Base-by-base conservation (phyloP, 345 rosid species). In the Garcia nutans region DNA sequence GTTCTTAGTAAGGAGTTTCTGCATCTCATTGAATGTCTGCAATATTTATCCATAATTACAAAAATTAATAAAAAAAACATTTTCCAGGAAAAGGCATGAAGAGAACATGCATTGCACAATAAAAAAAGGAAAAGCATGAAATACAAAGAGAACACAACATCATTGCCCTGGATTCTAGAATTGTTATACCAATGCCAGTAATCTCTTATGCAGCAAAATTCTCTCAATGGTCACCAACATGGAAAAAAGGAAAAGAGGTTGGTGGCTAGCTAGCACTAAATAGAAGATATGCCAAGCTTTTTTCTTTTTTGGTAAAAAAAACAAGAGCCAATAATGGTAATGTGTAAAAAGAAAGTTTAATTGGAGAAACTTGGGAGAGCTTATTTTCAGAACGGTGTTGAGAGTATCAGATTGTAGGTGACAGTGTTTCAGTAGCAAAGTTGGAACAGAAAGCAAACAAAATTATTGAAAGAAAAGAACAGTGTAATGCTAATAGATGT, bases 1-100 rank as follows among this genome's bases (percentile, higher is more conserved):
- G 55, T 87, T 93, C 89, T 95, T 93, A 70, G 74, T 87, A 6
- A 95, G 85, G 74, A 91, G 80, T 79, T 89, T 90, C 82, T 93
- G 99, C 68, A 95, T 81, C 83, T 90, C 85, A 50, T 93, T 95
- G 73, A 95, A 95, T 15, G 91, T 79, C 98, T 95, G 90, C 79
- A 64, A 61, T 24, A 9, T 59, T 37, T 57, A 65, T 22, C 52
- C 20, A 72, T 64, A 82, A 77, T 83, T 37, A 84, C 74, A 72
- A 5, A 42, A 56, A 3, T 23, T 17, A 42, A 41, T 19, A 68
- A 33, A 33, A 33, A 33, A 33, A n/a, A 45, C 57, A 67, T 45
- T 50, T 9, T 45, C 17, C 26, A n/a, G n/a, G n/a, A n/a, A n/a
- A n/a, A n/a, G n/a, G n/a, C 9, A 33, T 33, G 17, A 50, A 45